Percentiles rank a stretch among this genome's conserved stretches.
These are phyloP conservation scores for Globisporangium iwayamae DNA, from an alignment of 352 stramenopile species.

Conservation along the genomic window DNA sequence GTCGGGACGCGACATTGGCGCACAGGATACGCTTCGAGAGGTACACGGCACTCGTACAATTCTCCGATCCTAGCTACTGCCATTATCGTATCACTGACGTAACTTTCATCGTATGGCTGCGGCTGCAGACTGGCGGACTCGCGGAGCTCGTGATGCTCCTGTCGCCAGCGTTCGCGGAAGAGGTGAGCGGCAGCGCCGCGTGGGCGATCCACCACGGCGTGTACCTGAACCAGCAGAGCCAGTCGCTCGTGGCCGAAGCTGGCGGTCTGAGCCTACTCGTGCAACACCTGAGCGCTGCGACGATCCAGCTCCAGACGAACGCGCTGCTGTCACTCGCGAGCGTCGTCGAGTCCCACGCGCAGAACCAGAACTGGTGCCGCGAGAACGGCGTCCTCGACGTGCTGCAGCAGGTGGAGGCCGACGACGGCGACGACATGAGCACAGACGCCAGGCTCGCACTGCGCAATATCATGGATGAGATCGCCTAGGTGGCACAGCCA, in stretches of 20 bases:
- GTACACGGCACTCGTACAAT: constrained; percentile 10
- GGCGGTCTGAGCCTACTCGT: constrained; percentile 59
- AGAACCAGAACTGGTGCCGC: constrained; percentile 47
- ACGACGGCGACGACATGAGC: constrained; percentile 49
- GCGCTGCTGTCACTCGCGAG: constrained; percentile 65
- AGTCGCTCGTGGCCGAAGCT: constrained; percentile 53
- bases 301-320: constrained; percentile 66
- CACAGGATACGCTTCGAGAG: constrained; percentile 57
- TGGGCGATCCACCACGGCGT: constrained; percentile 76
- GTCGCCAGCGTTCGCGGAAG: constrained; percentile 58
- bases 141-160: constrained; percentile 57
- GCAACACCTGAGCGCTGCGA: constrained; percentile 35
- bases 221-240: constrained; percentile 56
- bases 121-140: constrained; percentile 36
- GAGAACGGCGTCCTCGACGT: constrained; percentile 33
- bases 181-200: constrained; percentile 63
- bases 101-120: background rate
- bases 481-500: constrained; percentile 15
- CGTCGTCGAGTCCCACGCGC: constrained; percentile 35
- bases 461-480: constrained; percentile 37
- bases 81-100: background rate
- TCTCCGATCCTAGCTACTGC: background rate
- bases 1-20: constrained; percentile 47
- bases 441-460: constrained; percentile 50
- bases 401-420: constrained; percentile 40